Evolutionary conservation across 768 basidiomycete genomes (phyloP).

Genomic region (Dacryopinax spathularia): DNA sequence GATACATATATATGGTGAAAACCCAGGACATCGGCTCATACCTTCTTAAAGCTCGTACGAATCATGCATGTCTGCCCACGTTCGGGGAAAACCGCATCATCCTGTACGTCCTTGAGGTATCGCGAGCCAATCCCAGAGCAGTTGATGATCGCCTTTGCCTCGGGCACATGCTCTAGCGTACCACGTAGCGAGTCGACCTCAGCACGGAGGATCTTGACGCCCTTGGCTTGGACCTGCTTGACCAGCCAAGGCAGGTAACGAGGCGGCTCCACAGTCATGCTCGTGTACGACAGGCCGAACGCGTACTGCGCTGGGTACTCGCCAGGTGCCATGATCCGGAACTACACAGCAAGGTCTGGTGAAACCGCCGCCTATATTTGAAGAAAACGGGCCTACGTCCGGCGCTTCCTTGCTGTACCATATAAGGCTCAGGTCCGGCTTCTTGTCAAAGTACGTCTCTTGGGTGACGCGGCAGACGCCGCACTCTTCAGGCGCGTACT

Average conservation of each 20-base stretch:
- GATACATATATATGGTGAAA: no score
- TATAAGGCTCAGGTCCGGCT: background rate
- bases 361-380: background rate
- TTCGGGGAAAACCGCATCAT: background rate
- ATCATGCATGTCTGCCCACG: background rate
- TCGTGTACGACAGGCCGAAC: background rate
- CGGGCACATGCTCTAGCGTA: background rate
- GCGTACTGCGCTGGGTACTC: background rate
- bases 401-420: slow-evolving; percentile 4
- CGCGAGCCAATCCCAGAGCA: background rate
- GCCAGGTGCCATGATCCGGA: background rate
- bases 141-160: background rate
- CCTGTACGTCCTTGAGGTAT: background rate
- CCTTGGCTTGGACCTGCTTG: background rate
- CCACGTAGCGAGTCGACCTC: background rate
- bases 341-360: background rate
- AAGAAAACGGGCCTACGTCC: background rate
- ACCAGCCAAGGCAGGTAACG: slow-evolving; percentile 2
- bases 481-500: background rate
- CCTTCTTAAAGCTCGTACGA: background rate
- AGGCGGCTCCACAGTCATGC: background rate
- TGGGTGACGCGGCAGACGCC: background rate
- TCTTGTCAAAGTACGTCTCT: background rate
- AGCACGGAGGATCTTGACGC: background rate
- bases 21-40: no score